A percentile compares a stretch with the other conserved stretches of the same genome.
Evolutionary conservation across 1,284 basidiomycete genomes (phyloP).

Genomic region (Pseudomicrostroma phylloplanum): DNA sequence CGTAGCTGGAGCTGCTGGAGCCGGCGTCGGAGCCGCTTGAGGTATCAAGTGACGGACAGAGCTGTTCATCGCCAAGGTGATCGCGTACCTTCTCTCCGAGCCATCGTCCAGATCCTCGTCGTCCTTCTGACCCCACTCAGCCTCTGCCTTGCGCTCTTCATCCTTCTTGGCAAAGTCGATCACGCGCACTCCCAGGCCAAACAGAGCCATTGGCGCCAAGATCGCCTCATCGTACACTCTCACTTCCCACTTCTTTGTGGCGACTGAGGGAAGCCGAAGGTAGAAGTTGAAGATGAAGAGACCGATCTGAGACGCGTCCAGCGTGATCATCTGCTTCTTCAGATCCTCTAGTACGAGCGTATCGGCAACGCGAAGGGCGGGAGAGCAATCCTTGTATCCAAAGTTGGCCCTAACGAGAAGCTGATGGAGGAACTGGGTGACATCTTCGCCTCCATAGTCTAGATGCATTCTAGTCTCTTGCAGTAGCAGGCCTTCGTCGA

Average conservation of each 20-base stretch:
- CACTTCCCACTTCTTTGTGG: slow-evolving; percentile 80
- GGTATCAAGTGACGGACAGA: slow-evolving; percentile 33
- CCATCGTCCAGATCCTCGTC: slow-evolving; percentile 12
- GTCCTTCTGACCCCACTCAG: slow-evolving; percentile 9
- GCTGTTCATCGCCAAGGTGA: slow-evolving; percentile 40
- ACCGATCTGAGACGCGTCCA: slow-evolving; percentile 45
- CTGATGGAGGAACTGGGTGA: slow-evolving; percentile 79
- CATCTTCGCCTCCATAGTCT: slow-evolving; percentile 84
- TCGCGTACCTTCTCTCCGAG: slow-evolving; percentile 21
- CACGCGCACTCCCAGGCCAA: slow-evolving; percentile 69
- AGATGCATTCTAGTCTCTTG: slow-evolving; percentile 80
- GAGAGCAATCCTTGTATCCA: slow-evolving; percentile 75
- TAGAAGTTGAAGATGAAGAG: slow-evolving; percentile 66
- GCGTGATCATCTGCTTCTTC: slow-evolving; percentile 43
- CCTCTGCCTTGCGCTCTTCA: neutral
- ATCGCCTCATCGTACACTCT: slow-evolving; percentile 94
- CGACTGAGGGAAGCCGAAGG: slow-evolving; percentile 63
- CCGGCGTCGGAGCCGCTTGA: slow-evolving; percentile 9
- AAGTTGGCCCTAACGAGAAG: slow-evolving; percentile 75
- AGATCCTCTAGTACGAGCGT: slow-evolving; percentile 36
- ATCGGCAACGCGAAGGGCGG: slow-evolving; percentile 32
- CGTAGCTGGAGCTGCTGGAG: neutral
- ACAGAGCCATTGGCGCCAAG: slow-evolving; percentile 83
- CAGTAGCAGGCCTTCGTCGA: slow-evolving; percentile 87
- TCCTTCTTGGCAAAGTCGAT: slow-evolving; percentile 77